These are phyloP conservation scores for Microbotryum silenes-acaulis DNA, from an alignment of 1,284 basidiomycete genomes.

Conservation along the genomic window DNA sequence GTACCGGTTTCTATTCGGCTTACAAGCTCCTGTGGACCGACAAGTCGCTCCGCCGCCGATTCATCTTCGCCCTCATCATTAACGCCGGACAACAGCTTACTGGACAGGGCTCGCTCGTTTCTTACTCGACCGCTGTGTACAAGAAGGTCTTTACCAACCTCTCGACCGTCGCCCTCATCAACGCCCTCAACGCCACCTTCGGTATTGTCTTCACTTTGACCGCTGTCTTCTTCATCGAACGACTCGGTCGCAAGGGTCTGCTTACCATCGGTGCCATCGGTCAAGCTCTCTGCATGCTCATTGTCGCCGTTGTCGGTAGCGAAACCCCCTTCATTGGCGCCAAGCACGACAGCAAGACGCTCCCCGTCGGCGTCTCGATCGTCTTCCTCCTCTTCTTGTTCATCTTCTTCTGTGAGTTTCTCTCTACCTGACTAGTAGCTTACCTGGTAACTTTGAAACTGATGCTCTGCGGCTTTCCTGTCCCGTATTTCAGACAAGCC, in stretches of 20 bases:
- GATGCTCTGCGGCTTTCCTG: too few relatives aligned
- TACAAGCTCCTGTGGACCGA: conserved; percentile 17
- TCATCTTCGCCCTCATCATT: conserved; percentile 26
- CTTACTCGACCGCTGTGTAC: conserved; percentile 31
- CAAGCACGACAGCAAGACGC: conserved; percentile 14
- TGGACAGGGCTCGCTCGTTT: conserved; percentile 20
- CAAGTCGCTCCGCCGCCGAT: conserved; percentile 26
- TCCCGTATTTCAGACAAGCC: conserved; percentile 16
- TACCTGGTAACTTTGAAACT: too few relatives aligned
- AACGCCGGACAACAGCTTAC: conserved; percentile 30
- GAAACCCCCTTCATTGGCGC: conserved; percentile 2
- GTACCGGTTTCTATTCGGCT: conserved; percentile 7
- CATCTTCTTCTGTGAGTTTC: conserved; percentile 12
- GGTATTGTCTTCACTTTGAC: conserved; percentile 27
- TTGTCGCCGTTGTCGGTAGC: conserved; percentile 21
- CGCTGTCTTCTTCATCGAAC: conserved; percentile 22
- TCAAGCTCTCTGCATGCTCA: conserved; percentile 21
- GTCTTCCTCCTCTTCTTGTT: conserved; percentile 25
- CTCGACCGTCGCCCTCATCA: conserved; percentile 30
- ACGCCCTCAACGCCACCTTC: conserved; percentile 23
- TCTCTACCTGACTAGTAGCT: too few relatives aligned
- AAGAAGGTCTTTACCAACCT: conserved; percentile 22
- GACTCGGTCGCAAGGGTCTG: conserved; percentile 19
- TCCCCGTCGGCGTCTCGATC: conserved; percentile 25
- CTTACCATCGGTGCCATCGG: conserved; percentile 21